Evolutionary conservation across 1,139 yeast genomes (phyloP), one percentile per base, ranked within the genome.

Genomic region (Ogataea hybrid): DNA sequence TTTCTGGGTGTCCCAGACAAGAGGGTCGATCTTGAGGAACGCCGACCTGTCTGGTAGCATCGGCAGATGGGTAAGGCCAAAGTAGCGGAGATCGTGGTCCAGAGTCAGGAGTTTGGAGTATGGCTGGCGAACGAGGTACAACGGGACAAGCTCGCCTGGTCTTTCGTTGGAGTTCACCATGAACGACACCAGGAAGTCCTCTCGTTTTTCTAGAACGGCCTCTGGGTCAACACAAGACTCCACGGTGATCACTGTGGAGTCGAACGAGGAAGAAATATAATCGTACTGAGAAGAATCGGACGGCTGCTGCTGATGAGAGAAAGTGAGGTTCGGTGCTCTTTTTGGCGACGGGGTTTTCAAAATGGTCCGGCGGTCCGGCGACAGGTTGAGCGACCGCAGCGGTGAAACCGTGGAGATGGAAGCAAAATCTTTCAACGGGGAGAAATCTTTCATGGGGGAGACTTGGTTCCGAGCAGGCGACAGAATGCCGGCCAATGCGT

Each of bases 31-130:
- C 14, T 47, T 51, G 28, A 56, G 47, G 37, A 61, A 51, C 5
- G 60, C 56, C 2, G 84, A 86, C 41, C 78, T 56, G n/a, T 71
- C 70, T 0, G 95, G 90, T 29, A 85, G 63, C 15, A 84, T 74
- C 52, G 77, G 80, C 29, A 77, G 66, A 44, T 42, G 47, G 3
- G 51, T 41, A 8, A 52, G 42, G 5, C 45, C 49, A 5, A 34
- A 25, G 4, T 48, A 48, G 36, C 63, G 46, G 6, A 59, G 41
- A 4, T 48, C 50, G 14, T 37, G 33, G 41, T 59, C 63, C 49
- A 56, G 40, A 3, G 44, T 23, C 6, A 53, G n/a, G n/a, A 59
- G 50, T 17, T 47, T 48, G 3, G 54, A 46, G 42, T 57, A 58
- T 9, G 39, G 34, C 30, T 52, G 53, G 18, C 41, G 49, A 17